Percentiles rank a stretch among this genome's conserved stretches.
These are phyloP conservation scores for Microcyclospora tardicrescens DNA, from an alignment of 2,329 filamentous ascomycete genomes.

Conservation along the genomic window DNA sequence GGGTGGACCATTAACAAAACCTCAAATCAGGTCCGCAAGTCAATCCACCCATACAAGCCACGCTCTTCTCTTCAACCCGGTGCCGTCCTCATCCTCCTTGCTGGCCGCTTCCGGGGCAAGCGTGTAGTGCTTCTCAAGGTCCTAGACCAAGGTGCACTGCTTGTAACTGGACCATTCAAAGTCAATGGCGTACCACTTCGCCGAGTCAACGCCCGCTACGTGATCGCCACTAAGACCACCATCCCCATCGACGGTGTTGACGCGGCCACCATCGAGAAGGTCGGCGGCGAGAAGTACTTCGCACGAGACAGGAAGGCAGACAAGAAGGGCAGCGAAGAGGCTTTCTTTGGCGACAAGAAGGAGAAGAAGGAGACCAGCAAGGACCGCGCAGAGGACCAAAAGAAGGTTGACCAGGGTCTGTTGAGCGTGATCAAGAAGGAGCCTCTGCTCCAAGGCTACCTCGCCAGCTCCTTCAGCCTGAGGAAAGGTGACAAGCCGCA, in stretches of 20 bases:
- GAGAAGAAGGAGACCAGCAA: conserved; percentile 96
- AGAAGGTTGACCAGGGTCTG: conserved; percentile 94
- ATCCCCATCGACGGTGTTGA: conserved; percentile 78
- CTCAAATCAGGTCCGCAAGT: conserved; percentile 71
- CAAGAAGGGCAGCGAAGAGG: conserved; percentile 83
- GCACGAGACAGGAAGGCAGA: conserved; percentile 86
- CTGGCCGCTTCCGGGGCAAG: conserved; percentile 99
- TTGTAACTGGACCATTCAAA: conserved; percentile 99
- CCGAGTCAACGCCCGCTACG: conserved; percentile 83
- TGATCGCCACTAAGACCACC: conserved; percentile 80
- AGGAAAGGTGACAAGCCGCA: conserved; percentile 99
- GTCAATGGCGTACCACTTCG: conserved; percentile 98
- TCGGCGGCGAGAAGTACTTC: conserved; percentile 78
- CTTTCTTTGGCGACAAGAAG: conserved; percentile 92
- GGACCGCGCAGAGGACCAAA: conserved; percentile 92
- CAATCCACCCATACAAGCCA: conserved; percentile 73
- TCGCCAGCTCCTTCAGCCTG: conserved; percentile 91
- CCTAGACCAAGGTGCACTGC: conserved; percentile 93
- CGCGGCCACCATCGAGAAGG: conserved; percentile 59
- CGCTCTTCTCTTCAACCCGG: conserved; percentile 85
- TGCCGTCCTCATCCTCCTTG: conserved; percentile 95
- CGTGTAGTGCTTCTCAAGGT: conserved; percentile 97
- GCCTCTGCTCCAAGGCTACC: conserved; percentile 84
- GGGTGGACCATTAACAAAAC: neutral
- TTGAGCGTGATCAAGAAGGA: conserved; percentile 97